Percentiles rank a stretch among this genome's conserved stretches.
Conservation (phyloP, 768 basidiomycete species). For the Agrocybe pediades region DNA sequence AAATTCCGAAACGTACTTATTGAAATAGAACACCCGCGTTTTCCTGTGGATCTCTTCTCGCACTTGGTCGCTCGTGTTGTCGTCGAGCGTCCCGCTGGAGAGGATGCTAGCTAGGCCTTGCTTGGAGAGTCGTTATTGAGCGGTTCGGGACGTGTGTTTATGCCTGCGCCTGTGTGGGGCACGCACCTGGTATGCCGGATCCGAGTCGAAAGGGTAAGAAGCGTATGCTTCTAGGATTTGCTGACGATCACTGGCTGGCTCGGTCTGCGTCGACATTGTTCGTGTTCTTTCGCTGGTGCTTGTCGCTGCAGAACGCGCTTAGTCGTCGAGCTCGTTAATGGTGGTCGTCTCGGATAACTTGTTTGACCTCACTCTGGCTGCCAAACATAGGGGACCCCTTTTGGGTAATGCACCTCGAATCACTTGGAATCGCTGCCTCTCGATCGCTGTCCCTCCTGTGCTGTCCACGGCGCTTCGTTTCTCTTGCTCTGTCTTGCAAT, state of each 20-base stretch:
- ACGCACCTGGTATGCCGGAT: slow-evolving; percentile 61
- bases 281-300: background rate
- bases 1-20: slow-evolving; percentile 38
- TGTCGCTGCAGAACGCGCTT: background rate
- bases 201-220: slow-evolving; percentile 49
- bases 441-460: background rate
- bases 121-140: slow-evolving; percentile 36
- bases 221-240: slow-evolving; percentile 12
- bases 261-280: slow-evolving; percentile 6
- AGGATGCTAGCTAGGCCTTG: slow-evolving; percentile 66
- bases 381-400: slow-evolving; percentile 7
- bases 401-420: slow-evolving; percentile 1
- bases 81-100: slow-evolving; percentile 38
- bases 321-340: background rate
- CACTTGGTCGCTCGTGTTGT: slow-evolving; percentile 36
- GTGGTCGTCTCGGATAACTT: background rate
- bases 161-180: background rate
- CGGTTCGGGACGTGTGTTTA: background rate
- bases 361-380: background rate
- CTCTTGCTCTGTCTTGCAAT: background rate
- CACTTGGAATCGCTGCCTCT: background rate
- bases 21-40: slow-evolving; percentile 74
- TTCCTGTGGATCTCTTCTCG: slow-evolving; percentile 50
- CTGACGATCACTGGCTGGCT: background rate
- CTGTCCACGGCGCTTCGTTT: background rate